Percentiles rank a stretch among this genome's conserved stretches.
Evolutionary conservation across 192 early-diverging fungal genomes (phyloP).

Genomic region (Chytriomyces confervae): DNA sequence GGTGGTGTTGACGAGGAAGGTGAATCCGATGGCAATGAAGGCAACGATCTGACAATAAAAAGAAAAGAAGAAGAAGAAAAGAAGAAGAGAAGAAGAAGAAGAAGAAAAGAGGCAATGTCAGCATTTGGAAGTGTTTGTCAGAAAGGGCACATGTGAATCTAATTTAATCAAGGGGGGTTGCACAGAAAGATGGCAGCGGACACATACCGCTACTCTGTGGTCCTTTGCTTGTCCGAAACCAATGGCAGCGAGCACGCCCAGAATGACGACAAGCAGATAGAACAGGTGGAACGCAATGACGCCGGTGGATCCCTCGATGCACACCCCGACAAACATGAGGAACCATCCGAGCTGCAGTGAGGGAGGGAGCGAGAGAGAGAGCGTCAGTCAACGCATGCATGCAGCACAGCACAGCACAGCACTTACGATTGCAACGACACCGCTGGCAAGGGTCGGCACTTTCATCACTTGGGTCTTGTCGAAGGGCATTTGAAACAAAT

Average conservation of each 20-base stretch:
- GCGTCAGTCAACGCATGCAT: neutral
- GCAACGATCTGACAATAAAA: conserved; percentile 35
- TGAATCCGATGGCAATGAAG: conserved; percentile 40
- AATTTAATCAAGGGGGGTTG: neutral
- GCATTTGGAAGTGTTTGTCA: too few species aligned
- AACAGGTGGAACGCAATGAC: conserved; percentile 25
- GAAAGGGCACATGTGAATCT: neutral
- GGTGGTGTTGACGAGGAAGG: conserved; percentile 32
- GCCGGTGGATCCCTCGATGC: conserved; percentile 20
- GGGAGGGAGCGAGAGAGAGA: too few species aligned
- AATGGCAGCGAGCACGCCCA: conserved; percentile 25
- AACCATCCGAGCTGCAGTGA: conserved; percentile 41
- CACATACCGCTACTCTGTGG: conserved; percentile 39
- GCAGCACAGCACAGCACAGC: neutral
- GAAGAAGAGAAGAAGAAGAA: too few species aligned
- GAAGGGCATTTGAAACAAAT: conserved; percentile 7
- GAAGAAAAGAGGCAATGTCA: neutral
- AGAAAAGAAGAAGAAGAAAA: neutral
- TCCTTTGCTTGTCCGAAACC: conserved; percentile 17
- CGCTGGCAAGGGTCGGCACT: conserved; percentile 5
- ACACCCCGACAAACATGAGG: conserved; percentile 41
- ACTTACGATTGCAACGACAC: conserved; percentile 7
- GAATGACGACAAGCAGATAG: conserved; percentile 30
- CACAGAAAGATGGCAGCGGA: neutral
- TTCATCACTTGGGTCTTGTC: conserved; percentile 7